phyloP scores from a whole-genome alignment of 1,139 yeast species.

The Komagataea norvegica region DNA sequence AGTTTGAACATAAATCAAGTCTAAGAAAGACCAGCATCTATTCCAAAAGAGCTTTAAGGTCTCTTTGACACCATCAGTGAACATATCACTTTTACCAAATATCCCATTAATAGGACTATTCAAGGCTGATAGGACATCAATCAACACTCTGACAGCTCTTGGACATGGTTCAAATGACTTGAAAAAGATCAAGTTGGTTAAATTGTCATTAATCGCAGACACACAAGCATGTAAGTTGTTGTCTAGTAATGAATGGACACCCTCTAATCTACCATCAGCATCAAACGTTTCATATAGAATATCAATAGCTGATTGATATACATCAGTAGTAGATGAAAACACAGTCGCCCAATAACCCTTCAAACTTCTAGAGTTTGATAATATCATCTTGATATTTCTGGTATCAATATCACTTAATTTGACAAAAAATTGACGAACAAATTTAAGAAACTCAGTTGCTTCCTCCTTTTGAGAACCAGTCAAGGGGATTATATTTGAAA shows the following conservation, averaged over 20 bases:
- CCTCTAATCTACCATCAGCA: slow-evolving; percentile 69
- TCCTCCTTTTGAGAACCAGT: slow-evolving; percentile 26
- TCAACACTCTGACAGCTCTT: slow-evolving; percentile 64
- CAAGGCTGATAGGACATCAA: slow-evolving; percentile 65
- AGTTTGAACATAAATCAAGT: slow-evolving; percentile 63
- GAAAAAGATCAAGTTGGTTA: slow-evolving; percentile 42
- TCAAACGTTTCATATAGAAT: slow-evolving; percentile 75
- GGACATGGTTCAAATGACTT: slow-evolving; percentile 71
- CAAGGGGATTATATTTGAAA: slow-evolving; percentile 38
- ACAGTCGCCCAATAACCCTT: slow-evolving; percentile 67
- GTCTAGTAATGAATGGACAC: slow-evolving; percentile 51
- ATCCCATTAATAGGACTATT: slow-evolving; percentile 65
- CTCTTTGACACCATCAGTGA: slow-evolving; percentile 23
- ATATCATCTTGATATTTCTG: slow-evolving; percentile 36
- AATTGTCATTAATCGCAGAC: slow-evolving; percentile 42
- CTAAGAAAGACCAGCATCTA: slow-evolving; percentile 64
- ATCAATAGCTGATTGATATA: slow-evolving; percentile 67
- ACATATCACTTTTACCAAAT: slow-evolving; percentile 29
- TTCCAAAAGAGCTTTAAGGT: slow-evolving; percentile 53
- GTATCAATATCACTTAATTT: slow-evolving; percentile 43
- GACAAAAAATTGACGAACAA: slow-evolving; percentile 29
- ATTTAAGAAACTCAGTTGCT: slow-evolving; percentile 26
- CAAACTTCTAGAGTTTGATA: slow-evolving; percentile 36
- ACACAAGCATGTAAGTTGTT: slow-evolving; percentile 42
- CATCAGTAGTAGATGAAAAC: slow-evolving; percentile 46